Conservation (phyloP, 2,329 filamentous ascomycete species). For the Calonectria fujianensis region DNA sequence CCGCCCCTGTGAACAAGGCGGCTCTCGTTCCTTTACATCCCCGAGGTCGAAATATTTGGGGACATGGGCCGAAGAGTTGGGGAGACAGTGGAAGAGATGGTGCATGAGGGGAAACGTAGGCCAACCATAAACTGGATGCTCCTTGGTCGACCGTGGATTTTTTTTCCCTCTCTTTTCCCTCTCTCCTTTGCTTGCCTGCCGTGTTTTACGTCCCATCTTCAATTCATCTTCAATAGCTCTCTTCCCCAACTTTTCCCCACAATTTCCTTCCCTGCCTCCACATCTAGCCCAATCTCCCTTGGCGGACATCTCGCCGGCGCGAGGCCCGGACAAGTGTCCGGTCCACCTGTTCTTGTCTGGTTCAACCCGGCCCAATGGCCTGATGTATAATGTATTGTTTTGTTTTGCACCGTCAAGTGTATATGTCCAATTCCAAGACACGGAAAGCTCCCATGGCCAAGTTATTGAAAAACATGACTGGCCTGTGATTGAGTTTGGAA, state of each 20-base stretch:
- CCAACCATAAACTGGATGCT: background rate
- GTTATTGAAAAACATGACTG: background rate
- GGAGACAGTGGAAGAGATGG: slow-evolving; percentile 3
- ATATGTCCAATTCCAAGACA: background rate
- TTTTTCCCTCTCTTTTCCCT: background rate
- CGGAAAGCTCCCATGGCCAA: background rate
- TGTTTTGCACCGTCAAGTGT: background rate
- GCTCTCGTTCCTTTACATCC: slow-evolving; percentile 40
- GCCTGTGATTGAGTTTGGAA: background rate
- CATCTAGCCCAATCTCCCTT: slow-evolving; percentile 22
- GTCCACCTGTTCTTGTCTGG: slow-evolving; percentile 1
- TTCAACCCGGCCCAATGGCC: slow-evolving; percentile 37
- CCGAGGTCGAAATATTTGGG: slow-evolving; percentile 33
- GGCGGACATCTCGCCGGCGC: slow-evolving; percentile 40
- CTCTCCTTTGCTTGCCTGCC: background rate
- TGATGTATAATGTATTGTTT: background rate
- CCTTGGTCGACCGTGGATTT: background rate
- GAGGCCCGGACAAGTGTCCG: slow-evolving; percentile 40
- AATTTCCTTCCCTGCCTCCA: slow-evolving; percentile 32
- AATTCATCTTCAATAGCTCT: slow-evolving; percentile 4
- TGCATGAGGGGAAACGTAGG: slow-evolving; percentile 18
- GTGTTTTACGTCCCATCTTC: background rate
- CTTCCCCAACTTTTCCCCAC: slow-evolving; percentile 42
- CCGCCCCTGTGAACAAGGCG: background rate
- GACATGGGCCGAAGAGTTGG: background rate